These are phyloP conservation scores for Pseudevernia furfuracea DNA, from an alignment of 495 filamentous ascomycete genomes.

Conservation along the genomic window DNA sequence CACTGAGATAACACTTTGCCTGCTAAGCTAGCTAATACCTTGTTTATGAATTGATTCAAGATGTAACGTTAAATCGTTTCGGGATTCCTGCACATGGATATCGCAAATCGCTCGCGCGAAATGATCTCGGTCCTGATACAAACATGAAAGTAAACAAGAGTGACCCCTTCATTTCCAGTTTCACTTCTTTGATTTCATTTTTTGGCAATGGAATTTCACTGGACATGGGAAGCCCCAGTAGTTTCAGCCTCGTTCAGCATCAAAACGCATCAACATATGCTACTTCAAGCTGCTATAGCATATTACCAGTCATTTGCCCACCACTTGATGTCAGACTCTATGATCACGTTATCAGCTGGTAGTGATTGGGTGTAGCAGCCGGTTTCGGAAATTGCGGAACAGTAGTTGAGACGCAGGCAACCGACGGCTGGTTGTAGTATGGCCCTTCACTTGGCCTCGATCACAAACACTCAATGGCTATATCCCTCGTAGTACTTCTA, in stretches of 20 bases:
- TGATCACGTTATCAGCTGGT: not conserved
- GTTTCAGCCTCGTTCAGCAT: not conserved
- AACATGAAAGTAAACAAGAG: too few relatives aligned
- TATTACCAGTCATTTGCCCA: not conserved
- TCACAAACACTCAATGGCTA: too few relatives aligned
- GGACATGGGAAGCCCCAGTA: not conserved
- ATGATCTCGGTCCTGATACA: not conserved
- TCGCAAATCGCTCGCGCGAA: not conserved
- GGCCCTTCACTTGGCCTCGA: too few relatives aligned
- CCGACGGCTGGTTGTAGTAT: not conserved
- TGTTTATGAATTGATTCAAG: not conserved
- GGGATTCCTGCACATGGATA: not conserved
- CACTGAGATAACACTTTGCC: too few relatives aligned
- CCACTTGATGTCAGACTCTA: not conserved
- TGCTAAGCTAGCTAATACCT: too few relatives aligned
- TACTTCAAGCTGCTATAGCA: not conserved
- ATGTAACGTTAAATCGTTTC: not conserved
- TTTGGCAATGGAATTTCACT: not conserved
- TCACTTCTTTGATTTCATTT: not conserved
- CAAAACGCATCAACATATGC: not conserved
- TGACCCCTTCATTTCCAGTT: not conserved
- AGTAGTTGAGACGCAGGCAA: not conserved
- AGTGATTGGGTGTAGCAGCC: not conserved
- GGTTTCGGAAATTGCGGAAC: not conserved
- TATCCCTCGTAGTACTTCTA: too few relatives aligned